Evolutionary conservation across 345 rosid species (phyloP), one percentile per base, ranked within the genome.

Genomic region (Streptanthus diversifolius): DNA sequence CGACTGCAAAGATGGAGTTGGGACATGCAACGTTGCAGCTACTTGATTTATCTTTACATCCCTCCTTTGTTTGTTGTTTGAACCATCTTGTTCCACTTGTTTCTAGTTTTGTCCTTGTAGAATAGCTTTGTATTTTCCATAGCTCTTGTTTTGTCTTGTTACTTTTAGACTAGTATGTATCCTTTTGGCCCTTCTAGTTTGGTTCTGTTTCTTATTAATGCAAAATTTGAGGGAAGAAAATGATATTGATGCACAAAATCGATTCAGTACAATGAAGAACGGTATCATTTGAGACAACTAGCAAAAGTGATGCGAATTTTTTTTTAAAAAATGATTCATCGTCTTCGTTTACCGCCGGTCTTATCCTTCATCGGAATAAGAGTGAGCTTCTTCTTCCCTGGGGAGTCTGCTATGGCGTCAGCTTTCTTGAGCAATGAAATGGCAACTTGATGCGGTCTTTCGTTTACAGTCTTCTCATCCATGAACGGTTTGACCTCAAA

Each of bases 1-100:
- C 3, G 97, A 90, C 79, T 95, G 97, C 80, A 95, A 87, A 83
- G 95, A 90, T 47, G 97, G 96, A 19, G 66, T 91, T 43, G 86
- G 88, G 72, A 88, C 93, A 12, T 95, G 99, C 83, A 90, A 70
- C 9, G 44, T 70, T 15, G 93, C 98, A 48, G 70, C 93, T 35
- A 80, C 84, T 71, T 95, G 69, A 85, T 71, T 37, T 41, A 39
- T 36, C 14, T 24, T 17, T 19, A 39, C 27, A 30, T 58, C 58
- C 41, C 18, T 68, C 45, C 1, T 75, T 25, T 79, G 32, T 57
- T 60, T 74, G 57, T 52, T 41, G 14, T 60, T 29, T 74, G 36
- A 74, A 39, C 66, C 45, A 39, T 49, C 57, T 40, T 39, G 78
- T 80, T 36, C 40, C 41, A 32, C 66, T 43, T 60, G 72, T 74